Conservation (phyloP, 2,329 filamentous ascomycete genomes). For the Didymella pinodella region DNA sequence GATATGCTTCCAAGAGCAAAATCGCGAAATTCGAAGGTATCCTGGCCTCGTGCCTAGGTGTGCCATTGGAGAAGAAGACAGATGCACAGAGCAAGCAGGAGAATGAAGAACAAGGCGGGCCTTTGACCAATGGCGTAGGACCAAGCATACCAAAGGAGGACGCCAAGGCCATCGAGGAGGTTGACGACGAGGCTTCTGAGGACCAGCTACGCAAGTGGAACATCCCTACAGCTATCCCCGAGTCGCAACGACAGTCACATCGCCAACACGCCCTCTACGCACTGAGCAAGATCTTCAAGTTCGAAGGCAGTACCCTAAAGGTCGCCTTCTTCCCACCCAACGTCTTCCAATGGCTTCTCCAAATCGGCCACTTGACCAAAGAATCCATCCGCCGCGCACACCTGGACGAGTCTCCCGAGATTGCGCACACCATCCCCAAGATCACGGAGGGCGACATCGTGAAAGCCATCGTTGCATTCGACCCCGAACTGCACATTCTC, state of each 20-base stretch:
- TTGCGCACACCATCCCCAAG: conserved; percentile 56
- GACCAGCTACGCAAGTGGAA: conserved; percentile 59
- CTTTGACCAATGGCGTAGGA: conserved; percentile 33
- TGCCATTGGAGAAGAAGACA: conserved; percentile 39
- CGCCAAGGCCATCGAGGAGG: conserved; percentile 27
- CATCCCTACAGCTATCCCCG: conserved; percentile 39
- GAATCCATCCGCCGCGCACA: conserved; percentile 55
- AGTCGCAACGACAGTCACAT: conserved; percentile 64
- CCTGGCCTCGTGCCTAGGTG: conserved; percentile 50
- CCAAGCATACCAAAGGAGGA: conserved; percentile 31
- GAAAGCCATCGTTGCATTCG: conserved; percentile 68
- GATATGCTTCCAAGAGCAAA: conserved; percentile 46
- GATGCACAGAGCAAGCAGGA: conserved; percentile 24
- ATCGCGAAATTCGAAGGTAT: conserved; percentile 53
- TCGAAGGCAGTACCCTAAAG: conserved; percentile 41
- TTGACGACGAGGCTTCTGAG: conserved; percentile 26
- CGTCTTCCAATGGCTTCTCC: conserved; percentile 67
- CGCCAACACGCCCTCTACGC: conserved; percentile 69
- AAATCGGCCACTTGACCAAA: conserved; percentile 60
- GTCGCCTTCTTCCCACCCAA: conserved; percentile 59
- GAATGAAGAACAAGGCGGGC: conserved; percentile 33
- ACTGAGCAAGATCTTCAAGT: conserved; percentile 58
- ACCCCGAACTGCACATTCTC: conserved; percentile 72
- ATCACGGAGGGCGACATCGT: conserved; percentile 69
- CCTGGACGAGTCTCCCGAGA: conserved; percentile 45